phyloP scores from a whole-genome alignment of 495 filamentous ascomycete genomes.

The Hyaloscypha hepaticicola region DNA sequence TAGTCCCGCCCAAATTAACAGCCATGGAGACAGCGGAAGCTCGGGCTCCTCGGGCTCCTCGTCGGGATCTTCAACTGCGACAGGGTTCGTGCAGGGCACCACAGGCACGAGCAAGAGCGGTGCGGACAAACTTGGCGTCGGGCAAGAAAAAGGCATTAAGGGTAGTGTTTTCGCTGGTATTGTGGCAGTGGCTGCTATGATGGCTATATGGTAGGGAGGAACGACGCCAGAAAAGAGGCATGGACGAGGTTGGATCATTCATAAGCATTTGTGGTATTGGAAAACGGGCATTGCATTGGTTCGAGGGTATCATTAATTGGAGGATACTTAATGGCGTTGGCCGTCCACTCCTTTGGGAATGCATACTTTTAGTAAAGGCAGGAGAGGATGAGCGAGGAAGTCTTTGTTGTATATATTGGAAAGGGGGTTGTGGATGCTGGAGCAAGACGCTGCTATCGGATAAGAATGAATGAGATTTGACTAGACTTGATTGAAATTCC shows the following conservation, averaged over 20 bases:
- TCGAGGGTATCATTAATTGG: background rate
- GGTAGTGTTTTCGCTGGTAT: constrained; percentile 51
- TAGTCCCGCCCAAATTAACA: constrained; percentile 10
- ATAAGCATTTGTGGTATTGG: constrained; percentile 16
- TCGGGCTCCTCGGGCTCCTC: background rate
- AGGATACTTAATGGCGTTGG: constrained; percentile 4
- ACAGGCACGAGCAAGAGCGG: constrained; percentile 31
- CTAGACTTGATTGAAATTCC: background rate
- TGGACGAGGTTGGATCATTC: background rate
- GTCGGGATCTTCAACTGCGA: background rate
- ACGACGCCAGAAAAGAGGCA: background rate
- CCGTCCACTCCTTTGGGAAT: constrained; percentile 7
- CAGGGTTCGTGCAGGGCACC: constrained; percentile 12
- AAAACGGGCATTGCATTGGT: constrained; percentile 20
- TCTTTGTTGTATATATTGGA: background rate
- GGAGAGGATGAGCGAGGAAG: background rate
- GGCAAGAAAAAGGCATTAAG: constrained; percentile 41
- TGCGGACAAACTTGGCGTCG: constrained; percentile 28
- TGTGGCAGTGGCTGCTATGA: constrained; percentile 45
- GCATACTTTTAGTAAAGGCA: background rate
- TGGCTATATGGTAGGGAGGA: constrained; percentile 41
- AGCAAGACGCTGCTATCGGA: background rate
- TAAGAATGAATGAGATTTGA: background rate
- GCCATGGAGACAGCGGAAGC: background rate
- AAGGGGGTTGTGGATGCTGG: background rate